Conservation (phyloP, 108 stramenopile species). For the Skeletonema tropicum region DNA sequence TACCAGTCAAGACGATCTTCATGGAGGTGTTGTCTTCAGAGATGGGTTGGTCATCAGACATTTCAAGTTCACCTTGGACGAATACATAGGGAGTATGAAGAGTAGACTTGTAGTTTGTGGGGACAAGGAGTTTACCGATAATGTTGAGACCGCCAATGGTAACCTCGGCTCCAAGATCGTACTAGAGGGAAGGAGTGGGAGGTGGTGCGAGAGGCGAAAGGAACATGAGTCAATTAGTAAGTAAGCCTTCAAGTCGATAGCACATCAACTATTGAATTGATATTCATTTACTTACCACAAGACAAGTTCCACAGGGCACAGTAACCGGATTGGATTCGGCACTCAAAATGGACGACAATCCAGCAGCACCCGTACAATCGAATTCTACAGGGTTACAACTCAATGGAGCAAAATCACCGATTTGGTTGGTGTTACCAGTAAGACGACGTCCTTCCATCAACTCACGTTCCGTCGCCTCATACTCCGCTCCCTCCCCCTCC, state of each 20-base stretch:
- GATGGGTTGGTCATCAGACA: slow-evolving; percentile 49
- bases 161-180: not conserved
- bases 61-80: slow-evolving; percentile 73
- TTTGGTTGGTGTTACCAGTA: slow-evolving; percentile 5
- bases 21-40: slow-evolving; percentile 49
- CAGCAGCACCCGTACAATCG: not conserved
- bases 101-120: slow-evolving; percentile 42
- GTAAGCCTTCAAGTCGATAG: no score
- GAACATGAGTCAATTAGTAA: no score
- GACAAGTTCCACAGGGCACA: not conserved
- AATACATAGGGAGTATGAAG: slow-evolving; percentile 61
- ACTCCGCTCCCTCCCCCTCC: not conserved
- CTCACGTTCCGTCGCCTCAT: not conserved
- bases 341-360: not conserved
- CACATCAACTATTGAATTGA: no score
- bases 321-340: not conserved
- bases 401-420: slow-evolving; percentile 6
- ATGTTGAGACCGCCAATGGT: slow-evolving; percentile 56
- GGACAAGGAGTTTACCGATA: slow-evolving; percentile 58
- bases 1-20: slow-evolving; percentile 54
- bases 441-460: not conserved
- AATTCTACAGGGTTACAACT: slow-evolving; percentile 13
- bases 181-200: not conserved
- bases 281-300: no score
- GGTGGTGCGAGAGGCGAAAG: no score